Percentiles rank a stretch among this genome's conserved stretches.
phyloP scores from a whole-genome alignment of 2,329 filamentous ascomycete genomes.

The Westerdykella ornata region DNA sequence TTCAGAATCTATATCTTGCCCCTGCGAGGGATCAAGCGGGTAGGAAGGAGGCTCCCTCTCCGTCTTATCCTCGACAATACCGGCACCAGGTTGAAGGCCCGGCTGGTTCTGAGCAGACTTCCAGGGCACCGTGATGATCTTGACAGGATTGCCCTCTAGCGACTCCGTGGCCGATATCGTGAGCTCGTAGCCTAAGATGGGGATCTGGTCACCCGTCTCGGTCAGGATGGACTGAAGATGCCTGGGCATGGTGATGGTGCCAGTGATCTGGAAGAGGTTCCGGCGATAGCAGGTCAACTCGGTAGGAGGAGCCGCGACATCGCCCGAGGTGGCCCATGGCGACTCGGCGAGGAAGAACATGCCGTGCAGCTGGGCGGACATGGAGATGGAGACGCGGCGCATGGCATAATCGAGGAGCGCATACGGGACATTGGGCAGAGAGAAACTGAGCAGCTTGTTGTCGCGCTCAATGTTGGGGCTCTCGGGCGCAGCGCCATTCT shows the following conservation, averaged over 20 bases:
- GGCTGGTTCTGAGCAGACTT: constrained; percentile 73
- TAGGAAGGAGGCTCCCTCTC: constrained; percentile 85
- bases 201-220: constrained; percentile 76
- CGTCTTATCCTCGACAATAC: constrained; percentile 57
- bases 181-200: constrained; percentile 76
- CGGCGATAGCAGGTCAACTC: constrained; percentile 94
- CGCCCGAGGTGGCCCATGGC: constrained; percentile 56
- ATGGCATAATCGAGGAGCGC: constrained; percentile 61
- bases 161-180: constrained; percentile 90
- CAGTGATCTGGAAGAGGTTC: constrained; percentile 93
- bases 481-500: constrained; percentile 42
- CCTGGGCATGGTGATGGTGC: constrained; percentile 73
- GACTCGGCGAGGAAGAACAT: constrained; percentile 86
- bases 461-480: constrained; percentile 57
- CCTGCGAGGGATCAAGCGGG: constrained; percentile 59
- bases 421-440: constrained; percentile 45
- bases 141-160: constrained; percentile 83
- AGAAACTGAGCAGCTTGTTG: constrained; percentile 51
- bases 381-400: constrained; percentile 56
- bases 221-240: constrained; percentile 73
- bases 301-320: constrained; percentile 52
- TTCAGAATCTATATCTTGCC: constrained; percentile 69
- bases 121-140: constrained; percentile 95
- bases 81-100: constrained; percentile 35
- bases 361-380: constrained; percentile 73